Evolutionary conservation across 2,329 filamentous ascomycete genomes (phyloP), one percentile per base, ranked within the genome.

Genomic region (Claviceps cyperi): DNA sequence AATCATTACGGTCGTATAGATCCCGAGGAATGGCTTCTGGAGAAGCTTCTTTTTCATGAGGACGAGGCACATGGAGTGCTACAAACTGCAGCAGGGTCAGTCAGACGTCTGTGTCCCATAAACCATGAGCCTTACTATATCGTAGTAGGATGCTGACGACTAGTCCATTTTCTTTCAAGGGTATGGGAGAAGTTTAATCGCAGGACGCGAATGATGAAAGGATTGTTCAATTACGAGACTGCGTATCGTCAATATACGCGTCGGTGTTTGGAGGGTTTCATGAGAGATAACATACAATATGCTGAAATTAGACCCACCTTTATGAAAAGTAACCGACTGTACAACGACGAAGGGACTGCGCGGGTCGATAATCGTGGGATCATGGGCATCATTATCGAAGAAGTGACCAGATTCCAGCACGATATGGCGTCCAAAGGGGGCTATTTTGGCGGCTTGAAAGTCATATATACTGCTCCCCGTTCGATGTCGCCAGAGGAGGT

Each of bases 251-350:
- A 65, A 60, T 86, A 86, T 56, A 83, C 81, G 2, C 66, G 69
- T 9, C 61, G 67, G 3, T 78, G 77, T 19, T 75, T 85, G 11
- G 67, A 80, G 51, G 75, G 79, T 52, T 80, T 86, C 61, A 73
- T 79, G 21, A 58, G 68, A 5, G 81, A 86, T 58, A 77, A 77
- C 43, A 80, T 86, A 55, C 81, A 83, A 64, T 86, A 85, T 57
- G 81, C 81, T 28, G 83, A 86, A 63, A 76, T 86, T 40, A 73
- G 83, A 28, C 81, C 81, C 2, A 86, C 84, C 64, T 78, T 86
- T 43, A 77, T 85, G 71, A 72, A 70, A 46, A 68, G 67, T 49
- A 85, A 85, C 57, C 74, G 74, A 41, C 74, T 86, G 7, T 81
- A 74, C 52, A 69, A 60, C 21, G 72, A 82, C 56, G 73, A 83